These are phyloP conservation scores for Macrophomina pseudophaseolina DNA, from an alignment of 2,329 filamentous ascomycete genomes.

Conservation along the genomic window DNA sequence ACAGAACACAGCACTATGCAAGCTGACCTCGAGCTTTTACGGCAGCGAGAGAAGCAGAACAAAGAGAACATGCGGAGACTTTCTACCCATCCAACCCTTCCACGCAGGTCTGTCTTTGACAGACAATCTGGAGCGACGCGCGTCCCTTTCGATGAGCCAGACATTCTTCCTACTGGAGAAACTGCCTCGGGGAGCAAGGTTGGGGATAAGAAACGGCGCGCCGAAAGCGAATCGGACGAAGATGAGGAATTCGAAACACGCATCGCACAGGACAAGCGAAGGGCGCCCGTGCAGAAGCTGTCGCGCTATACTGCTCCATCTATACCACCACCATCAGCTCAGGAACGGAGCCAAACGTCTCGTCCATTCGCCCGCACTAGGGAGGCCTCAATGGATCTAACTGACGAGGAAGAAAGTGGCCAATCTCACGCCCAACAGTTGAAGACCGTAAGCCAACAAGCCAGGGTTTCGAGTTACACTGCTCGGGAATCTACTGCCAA, in stretches of 20 bases:
- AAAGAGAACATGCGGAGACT: constrained; percentile 20
- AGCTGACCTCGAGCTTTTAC: constrained; percentile 28
- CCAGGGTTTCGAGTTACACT: neutral
- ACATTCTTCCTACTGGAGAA: constrained; percentile 31
- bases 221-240: constrained; percentile 38
- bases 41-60: constrained; percentile 29
- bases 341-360: neutral
- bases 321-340: neutral
- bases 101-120: constrained; percentile 44
- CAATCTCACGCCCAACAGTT: neutral
- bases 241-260: constrained; percentile 50
- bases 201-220: too few species aligned
- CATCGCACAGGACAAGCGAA: constrained; percentile 39
- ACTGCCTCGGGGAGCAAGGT: constrained; percentile 30
- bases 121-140: constrained; percentile 45
- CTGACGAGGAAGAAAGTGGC: neutral
- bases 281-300: constrained; percentile 34
- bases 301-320: neutral
- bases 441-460: neutral
- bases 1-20: constrained; percentile 21
- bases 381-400: neutral
- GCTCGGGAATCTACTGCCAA: neutral
- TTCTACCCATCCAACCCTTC: neutral
- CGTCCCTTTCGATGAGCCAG: constrained; percentile 41
- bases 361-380: neutral